Evolutionary conservation across 2,329 filamentous ascomycete genomes (phyloP).

Genomic region (Fusarium gaditjirri): DNA sequence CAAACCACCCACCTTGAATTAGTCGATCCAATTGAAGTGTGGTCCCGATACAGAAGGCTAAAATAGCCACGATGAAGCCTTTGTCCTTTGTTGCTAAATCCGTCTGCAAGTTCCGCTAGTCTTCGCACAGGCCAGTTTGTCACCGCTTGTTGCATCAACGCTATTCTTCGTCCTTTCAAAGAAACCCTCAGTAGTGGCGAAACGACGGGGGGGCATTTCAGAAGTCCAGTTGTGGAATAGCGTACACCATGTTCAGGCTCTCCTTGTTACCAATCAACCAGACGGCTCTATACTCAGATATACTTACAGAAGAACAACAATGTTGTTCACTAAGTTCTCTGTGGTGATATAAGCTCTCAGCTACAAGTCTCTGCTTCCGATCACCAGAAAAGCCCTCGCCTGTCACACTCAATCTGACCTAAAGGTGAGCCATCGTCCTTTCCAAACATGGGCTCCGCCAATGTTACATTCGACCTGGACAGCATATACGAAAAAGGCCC

Average conservation of each 20-base stretch:
- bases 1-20: background rate
- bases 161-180: background rate
- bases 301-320: no score
- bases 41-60: background rate
- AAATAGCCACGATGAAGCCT: background rate
- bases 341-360: no score
- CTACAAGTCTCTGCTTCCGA: background rate
- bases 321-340: no score
- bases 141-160: background rate
- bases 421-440: background rate
- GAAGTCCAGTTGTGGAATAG: background rate
- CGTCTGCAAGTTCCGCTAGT: background rate
- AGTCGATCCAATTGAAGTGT: background rate
- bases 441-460: background rate
- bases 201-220: background rate
- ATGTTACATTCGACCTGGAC: background rate
- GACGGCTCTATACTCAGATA: background rate
- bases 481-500: background rate
- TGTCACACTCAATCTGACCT: background rate
- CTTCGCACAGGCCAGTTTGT: background rate
- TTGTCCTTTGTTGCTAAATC: background rate
- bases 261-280: background rate
- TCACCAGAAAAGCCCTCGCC: background rate
- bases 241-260: background rate
- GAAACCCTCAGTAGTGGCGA: background rate